Conservation (phyloP, 768 basidiomycete genomes). For the Boletus reticulatus region DNA sequence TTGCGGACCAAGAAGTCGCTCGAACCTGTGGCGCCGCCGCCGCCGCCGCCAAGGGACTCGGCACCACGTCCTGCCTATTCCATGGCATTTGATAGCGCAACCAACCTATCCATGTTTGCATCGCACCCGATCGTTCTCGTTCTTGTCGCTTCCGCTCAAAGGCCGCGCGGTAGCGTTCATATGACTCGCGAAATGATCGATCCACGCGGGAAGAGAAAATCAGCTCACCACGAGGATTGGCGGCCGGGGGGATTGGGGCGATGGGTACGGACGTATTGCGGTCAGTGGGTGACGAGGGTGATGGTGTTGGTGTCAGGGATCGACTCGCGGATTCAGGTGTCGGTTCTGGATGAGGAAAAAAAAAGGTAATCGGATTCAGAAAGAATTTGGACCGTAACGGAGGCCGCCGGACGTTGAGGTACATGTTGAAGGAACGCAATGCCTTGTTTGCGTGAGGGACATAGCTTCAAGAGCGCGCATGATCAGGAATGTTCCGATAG, state of each 20-base stretch:
- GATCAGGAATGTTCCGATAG: slow-evolving; percentile 15
- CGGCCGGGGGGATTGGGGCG: slow-evolving; percentile 79
- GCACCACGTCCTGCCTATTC: slow-evolving; percentile 17
- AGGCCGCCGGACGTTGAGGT: slow-evolving; percentile 87
- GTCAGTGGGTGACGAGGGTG: slow-evolving; percentile 34
- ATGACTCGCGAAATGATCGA: slow-evolving; percentile 78
- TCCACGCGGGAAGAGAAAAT: slow-evolving; percentile 93
- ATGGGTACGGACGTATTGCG: slow-evolving; percentile 47
- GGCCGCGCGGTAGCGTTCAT: slow-evolving; percentile 85
- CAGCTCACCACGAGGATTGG: slow-evolving; percentile 92
- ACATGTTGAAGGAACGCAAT: slow-evolving; percentile 93
- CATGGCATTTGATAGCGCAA: slow-evolving; percentile 29
- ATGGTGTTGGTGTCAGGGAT: slow-evolving; percentile 25
- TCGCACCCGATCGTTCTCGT: slow-evolving; percentile 42
- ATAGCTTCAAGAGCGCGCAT: slow-evolving; percentile 55
- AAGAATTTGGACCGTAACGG: slow-evolving; percentile 62
- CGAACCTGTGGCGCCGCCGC: slow-evolving; percentile 19
- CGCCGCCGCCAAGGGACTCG: not conserved
- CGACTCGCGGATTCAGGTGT: slow-evolving; percentile 20
- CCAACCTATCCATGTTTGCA: slow-evolving; percentile 32
- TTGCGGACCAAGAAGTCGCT: slow-evolving; percentile 22
- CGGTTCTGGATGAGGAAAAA: slow-evolving; percentile 32
- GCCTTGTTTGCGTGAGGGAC: slow-evolving; percentile 94
- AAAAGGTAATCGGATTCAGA: slow-evolving; percentile 38
- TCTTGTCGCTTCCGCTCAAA: slow-evolving; percentile 82